These are phyloP conservation scores for Amphicarpaea edgeworthii DNA, from an alignment of 306 rosid species.

Conservation along the genomic window DNA sequence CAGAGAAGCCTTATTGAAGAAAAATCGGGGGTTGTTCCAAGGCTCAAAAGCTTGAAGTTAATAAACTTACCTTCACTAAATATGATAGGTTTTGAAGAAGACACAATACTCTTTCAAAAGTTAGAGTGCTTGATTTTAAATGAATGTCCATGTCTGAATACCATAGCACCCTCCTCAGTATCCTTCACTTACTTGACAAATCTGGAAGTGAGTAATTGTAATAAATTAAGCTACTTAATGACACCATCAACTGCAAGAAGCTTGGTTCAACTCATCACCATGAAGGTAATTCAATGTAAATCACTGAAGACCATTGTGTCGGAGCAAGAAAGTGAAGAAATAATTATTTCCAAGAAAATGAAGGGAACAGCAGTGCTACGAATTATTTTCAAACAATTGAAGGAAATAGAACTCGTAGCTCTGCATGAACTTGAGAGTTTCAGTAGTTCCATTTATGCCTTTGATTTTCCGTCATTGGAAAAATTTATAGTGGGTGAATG, in stretches of 20 bases:
- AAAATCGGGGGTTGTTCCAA: conserved; percentile 35
- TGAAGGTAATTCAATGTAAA: neutral
- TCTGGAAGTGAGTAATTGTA: neutral
- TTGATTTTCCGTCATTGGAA: conserved; percentile 14
- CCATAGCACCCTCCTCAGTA: neutral
- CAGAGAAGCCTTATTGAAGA: neutral
- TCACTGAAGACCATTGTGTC: conserved; percentile 26
- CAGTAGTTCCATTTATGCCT: neutral
- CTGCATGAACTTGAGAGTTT: neutral
- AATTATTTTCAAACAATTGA: conserved; percentile 15
- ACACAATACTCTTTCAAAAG: neutral
- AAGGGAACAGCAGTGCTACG: too few species aligned
- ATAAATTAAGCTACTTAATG: neutral
- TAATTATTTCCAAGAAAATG: too few species aligned
- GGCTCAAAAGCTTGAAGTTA: conserved; percentile 15
- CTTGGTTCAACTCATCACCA: conserved; percentile 28
- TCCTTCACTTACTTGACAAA: conserved; percentile 25
- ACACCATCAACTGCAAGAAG: conserved; percentile 30
- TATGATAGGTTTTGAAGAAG: conserved; percentile 24
- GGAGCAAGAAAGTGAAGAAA: neutral
- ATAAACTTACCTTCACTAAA: neutral
- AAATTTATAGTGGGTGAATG: neutral
- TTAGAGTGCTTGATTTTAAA: conserved; percentile 26
- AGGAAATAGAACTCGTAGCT: neutral
- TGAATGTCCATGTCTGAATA: neutral